Base-by-base conservation (phyloP, 2,329 filamentous ascomycete species). In the Ceratocystis diversiconidia region DNA sequence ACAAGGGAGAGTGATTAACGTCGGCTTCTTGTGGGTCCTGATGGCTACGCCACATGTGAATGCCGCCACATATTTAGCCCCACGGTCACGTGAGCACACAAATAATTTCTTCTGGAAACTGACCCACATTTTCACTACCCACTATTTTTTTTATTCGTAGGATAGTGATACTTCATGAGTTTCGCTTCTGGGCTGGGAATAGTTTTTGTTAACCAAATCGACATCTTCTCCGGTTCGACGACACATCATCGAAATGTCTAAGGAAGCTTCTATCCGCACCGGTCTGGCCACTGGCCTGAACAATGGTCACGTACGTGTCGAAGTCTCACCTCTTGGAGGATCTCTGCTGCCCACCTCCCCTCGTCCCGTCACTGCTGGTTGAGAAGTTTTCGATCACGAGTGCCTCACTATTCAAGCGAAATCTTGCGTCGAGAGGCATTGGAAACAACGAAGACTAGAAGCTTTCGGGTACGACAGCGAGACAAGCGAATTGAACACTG, bases 311-410 rank as follows among this genome's bases (percentile, higher is more conserved):
- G 83, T 85, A 85, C 78, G 81, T 78, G 73, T 75, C 74, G 74
- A 75, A 76, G 80, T 86, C 84, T 86, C 84, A 86, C 83, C 84
- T 86, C 84, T 81, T 86, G 84, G 84, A 86, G 84, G 83, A 86
- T 86, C 82, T 82, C 83, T 84, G 82, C 82, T 22, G 65, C 62
- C 67, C 59, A 50, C 62, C 65, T 66, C 65, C 67, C 32, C 50
- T 28, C 63, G 55, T 63, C 15, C 43, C 32, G 41, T 17, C 30
- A 25, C 62, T 25, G 7, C 55, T 61, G 50, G 60, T 48, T 63
- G 63, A 65, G 55, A 32, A 43, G 25, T 46, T 48, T 50, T 12
- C 28, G 2, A 22, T 43, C 17, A 64, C 22, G 25, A 59, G 30
- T 59, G 55, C 55, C 55, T 25, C 32, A 28, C 30, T 41, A 71